Base-by-base conservation (phyloP, 768 basidiomycete genomes). In the Suillus weaverae region DNA sequence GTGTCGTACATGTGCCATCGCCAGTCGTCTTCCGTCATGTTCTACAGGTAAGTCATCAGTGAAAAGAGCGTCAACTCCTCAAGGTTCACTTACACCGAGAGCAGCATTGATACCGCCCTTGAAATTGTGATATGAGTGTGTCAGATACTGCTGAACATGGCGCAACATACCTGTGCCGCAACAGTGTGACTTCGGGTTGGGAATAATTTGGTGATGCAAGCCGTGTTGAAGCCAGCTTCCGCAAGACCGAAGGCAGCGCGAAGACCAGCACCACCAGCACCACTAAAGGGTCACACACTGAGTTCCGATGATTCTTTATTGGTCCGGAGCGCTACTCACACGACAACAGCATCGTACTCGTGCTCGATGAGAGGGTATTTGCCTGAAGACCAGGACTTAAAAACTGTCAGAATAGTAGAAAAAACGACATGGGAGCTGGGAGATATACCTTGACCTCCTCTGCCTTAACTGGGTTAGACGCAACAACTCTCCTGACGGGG, bases 21-120 rank as follows among this genome's bases (percentile, higher is more conserved):
- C 95, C 96, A 99, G 76, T 99, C 95, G 73, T 99, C 97, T 80
- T 99, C 97, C 5, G 95, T 97, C 95, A 99, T 96, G 81, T 98
- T 97, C 89, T 94, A 74, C 55, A 41, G 62, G 64, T 26, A 46
- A 13, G 54, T 26, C 61, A 70, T 67, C 2, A 65, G 33, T 55
- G 33, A 26, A 36, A 11, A 55, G 56, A 16, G 18, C 1, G 30
- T 62, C 54, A 50, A 50, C 9, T 60, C 41, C 2, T 22, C 63
- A 20, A 32, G 68, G 22, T 46, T 13, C 35, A 83, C 89, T 70
- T 76, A 95, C 93, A 69, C 95, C 95, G 61, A 97, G 86, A 62
- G 95, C 95, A 71, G 95, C 97, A 80, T 99, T 99, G 77, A 99
- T 95, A 76, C 97, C 97, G 71, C 97, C 97, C 90, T 95, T 59